Conservation (phyloP, 306 rosid genomes). For the Calophaca sinica region DNA sequence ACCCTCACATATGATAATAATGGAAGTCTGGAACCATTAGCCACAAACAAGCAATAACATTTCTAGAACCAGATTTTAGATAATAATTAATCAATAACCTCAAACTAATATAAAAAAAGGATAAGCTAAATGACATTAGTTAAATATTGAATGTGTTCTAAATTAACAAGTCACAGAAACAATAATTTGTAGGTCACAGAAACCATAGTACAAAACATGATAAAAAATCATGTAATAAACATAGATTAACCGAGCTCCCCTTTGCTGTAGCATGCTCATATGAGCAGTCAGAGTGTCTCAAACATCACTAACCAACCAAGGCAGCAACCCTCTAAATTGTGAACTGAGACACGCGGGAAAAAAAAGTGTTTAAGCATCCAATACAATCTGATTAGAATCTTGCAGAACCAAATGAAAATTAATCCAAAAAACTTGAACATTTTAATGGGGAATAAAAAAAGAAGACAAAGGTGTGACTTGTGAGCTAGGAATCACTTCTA, state of each 20-base stretch:
- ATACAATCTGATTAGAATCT: background rate
- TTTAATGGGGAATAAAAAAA: constrained; percentile 4
- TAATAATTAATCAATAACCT: background rate
- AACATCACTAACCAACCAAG: constrained; percentile 10
- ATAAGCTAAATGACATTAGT: background rate
- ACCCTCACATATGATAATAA: constrained; percentile 17
- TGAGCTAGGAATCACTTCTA: background rate
- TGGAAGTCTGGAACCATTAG: constrained; percentile 28
- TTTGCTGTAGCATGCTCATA: too few species aligned
- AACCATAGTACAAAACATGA: background rate
- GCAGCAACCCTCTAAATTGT: background rate
- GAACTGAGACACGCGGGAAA: too few species aligned
- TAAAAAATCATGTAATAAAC: background rate
- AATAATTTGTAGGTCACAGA: too few species aligned
- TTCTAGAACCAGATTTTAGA: constrained; percentile 10
- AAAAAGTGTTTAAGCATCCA: constrained; percentile 2
- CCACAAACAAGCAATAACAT: constrained; percentile 28
- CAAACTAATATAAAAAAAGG: constrained; percentile 15
- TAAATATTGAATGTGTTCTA: background rate
- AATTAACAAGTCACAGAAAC: background rate
- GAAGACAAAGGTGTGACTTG: background rate
- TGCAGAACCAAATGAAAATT: background rate
- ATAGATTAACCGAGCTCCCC: background rate
- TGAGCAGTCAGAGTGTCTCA: background rate
- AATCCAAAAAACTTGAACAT: constrained; percentile 11